These are phyloP conservation scores for Chimonanthus praecox DNA, from an alignment of 164 flowering plant species.

Conservation along the genomic window DNA sequence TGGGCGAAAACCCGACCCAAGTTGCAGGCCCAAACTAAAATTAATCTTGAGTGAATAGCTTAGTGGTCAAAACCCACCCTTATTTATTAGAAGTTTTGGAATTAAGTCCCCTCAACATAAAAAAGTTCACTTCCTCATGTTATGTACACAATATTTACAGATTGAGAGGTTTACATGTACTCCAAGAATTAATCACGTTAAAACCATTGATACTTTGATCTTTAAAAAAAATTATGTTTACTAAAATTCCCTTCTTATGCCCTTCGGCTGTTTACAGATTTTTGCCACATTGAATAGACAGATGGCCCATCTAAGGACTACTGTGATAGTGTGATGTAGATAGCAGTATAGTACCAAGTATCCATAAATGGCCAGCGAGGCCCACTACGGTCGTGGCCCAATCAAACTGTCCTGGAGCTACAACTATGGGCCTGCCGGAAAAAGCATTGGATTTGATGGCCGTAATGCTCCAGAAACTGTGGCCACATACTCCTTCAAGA, in stretches of 20 bases:
- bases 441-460: constrained; percentile 42
- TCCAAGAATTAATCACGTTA: no score
- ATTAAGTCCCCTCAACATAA: no score
- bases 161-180: no score
- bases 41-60: no score
- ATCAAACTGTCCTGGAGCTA: constrained; percentile 63
- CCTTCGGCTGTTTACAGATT: constrained; percentile 17
- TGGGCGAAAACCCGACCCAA: no score
- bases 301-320: constrained; percentile 40
- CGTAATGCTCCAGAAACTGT: constrained; percentile 48
- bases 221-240: no score
- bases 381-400: constrained; percentile 58
- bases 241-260: no score
- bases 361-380: constrained; percentile 36
- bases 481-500: constrained; percentile 37
- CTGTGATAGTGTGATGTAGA: constrained; percentile 49
- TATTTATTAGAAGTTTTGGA: no score
- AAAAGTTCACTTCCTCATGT: no score
- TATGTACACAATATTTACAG: no score
- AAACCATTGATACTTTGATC: neutral
- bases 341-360: constrained; percentile 21
- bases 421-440: constrained; percentile 67
- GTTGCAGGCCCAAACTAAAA: no score
- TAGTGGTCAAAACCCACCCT: no score
- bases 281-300: constrained; percentile 47